phyloP scores from a whole-genome alignment of 129 eudicot genomes.

The Lactuca sativa region DNA sequence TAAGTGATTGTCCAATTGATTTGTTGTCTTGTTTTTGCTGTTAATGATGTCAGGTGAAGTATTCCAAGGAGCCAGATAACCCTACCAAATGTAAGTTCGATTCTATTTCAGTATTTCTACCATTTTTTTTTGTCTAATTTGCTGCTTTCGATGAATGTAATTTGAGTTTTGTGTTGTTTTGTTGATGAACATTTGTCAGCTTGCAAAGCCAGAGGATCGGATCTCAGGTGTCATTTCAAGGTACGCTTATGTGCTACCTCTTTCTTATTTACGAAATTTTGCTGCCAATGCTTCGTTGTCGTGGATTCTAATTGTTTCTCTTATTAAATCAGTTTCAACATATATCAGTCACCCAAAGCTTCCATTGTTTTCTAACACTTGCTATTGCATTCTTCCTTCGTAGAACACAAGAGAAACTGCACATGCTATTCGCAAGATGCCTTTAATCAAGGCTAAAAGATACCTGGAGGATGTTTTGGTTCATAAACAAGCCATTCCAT shows the following conservation, averaged over 20 bases:
- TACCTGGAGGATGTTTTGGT: constrained; percentile 57
- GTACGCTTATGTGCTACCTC: constrained; percentile 11
- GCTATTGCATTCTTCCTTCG: background rate
- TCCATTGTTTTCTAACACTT: background rate
- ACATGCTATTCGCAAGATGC: constrained; percentile 46
- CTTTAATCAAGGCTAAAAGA: constrained; percentile 50
- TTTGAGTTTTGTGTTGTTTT: background rate
- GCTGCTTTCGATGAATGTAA: background rate
- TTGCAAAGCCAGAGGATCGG: constrained; percentile 52
- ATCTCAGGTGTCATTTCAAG: constrained; percentile 52
- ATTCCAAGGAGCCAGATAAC: constrained; percentile 46
- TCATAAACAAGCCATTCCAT: constrained; percentile 60
- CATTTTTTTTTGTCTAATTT: background rate
- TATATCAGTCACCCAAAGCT: background rate
- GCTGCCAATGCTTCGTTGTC: background rate
- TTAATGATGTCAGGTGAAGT: constrained; percentile 34
- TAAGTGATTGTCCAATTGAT: background rate
- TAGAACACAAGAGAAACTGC: constrained; percentile 62
- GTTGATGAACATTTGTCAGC: constrained; percentile 21
- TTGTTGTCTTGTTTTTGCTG: background rate
- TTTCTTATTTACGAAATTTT: background rate
- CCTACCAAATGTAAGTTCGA: constrained; percentile 43
- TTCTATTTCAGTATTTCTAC: background rate
- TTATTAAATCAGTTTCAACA: background rate
- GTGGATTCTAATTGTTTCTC: background rate